Base-by-base conservation (phyloP, 1,284 basidiomycete genomes). In the Ustilago esculenta region DNA sequence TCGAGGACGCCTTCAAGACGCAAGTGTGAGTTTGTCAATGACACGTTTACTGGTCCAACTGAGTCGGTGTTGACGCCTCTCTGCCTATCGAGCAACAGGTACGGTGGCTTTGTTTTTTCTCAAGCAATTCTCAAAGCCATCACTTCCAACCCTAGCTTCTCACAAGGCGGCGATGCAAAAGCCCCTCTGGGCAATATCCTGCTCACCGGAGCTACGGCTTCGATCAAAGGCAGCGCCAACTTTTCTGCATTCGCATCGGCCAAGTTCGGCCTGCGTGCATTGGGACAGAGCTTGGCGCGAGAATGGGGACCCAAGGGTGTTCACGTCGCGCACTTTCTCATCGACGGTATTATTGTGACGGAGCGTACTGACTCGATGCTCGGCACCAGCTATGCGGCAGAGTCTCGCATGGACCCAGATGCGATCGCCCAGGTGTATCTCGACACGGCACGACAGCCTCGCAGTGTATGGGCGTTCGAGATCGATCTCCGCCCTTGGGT, bases 341-440 rank as follows among this genome's bases (percentile, higher is more conserved):
- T 73, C 24, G 70, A 73, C 34, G 70, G 66, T 11, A 55, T 65
- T 43, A 67, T 67, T 25, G 52, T 55, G 6, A 60, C 67, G n/a
- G 67, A 71, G 15, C 48, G 64, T 8, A 71, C 58, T 10, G 67
- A 71, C 20, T 5, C 15, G 1, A 27, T 66, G 8, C 14, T 57
- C 17, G 55, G 64, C 5, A 66, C 37, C 25, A 36, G 67, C 36
- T 72, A 58, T 25, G 49, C 50, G 4, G 43, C 57, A 2, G 56
- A 50, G 15, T 56, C 72, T 12, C 37, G 72, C 35, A 68, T 73
- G 72, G 48, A 73, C 18, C 23, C 72, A 0, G 65, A 73, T 35
- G 72, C 41, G 10, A 73, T 73, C 23, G 69, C 72, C 15, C 68
- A 73, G 43, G 68, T 72, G 15, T 73, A 72, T 35, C 52, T 72